Evolutionary conservation across 2,329 filamentous ascomycete species (phyloP).

Genomic region (Akanthomyces lecanii): DNA sequence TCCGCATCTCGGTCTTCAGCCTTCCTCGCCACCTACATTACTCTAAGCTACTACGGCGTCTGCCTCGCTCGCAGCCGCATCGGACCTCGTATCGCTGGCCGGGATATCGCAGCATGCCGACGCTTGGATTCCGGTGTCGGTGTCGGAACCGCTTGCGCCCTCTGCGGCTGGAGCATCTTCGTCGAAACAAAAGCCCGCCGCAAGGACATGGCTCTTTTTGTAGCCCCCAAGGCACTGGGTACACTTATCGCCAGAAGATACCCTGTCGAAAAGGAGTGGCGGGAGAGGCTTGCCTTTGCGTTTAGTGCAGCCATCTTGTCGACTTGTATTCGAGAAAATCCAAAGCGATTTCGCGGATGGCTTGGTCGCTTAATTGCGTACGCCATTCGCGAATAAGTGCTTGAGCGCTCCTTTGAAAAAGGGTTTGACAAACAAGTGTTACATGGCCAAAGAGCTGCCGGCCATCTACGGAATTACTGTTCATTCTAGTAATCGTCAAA

Average conservation of each 20-base stretch:
- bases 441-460: too few species aligned
- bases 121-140: conserved; percentile 61
- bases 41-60: conserved; percentile 79
- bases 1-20: conserved; percentile 67
- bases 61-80: conserved; percentile 71
- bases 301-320: conserved; percentile 65
- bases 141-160: conserved; percentile 64
- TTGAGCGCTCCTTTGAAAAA: too few species aligned
- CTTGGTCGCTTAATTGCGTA: conserved; percentile 56
- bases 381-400: conserved; percentile 36
- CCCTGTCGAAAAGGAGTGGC: conserved; percentile 56
- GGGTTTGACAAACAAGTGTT: too few species aligned
- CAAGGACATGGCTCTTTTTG: conserved; percentile 75
- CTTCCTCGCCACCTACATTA: conserved; percentile 73
- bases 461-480: too few species aligned
- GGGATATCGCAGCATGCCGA: conserved; percentile 43
- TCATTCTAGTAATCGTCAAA: too few species aligned
- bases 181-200: conserved; percentile 62
- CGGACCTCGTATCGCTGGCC: conserved; percentile 62
- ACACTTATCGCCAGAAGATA: conserved; percentile 71
- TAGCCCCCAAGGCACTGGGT: conserved; percentile 71
- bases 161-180: conserved; percentile 80
- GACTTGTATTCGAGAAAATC: conserved; percentile 60
- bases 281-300: conserved; percentile 63
- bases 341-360: conserved; percentile 60